Base-by-base conservation (phyloP, 2,329 filamentous ascomycete genomes). In the Curvularia sp. region DNA sequence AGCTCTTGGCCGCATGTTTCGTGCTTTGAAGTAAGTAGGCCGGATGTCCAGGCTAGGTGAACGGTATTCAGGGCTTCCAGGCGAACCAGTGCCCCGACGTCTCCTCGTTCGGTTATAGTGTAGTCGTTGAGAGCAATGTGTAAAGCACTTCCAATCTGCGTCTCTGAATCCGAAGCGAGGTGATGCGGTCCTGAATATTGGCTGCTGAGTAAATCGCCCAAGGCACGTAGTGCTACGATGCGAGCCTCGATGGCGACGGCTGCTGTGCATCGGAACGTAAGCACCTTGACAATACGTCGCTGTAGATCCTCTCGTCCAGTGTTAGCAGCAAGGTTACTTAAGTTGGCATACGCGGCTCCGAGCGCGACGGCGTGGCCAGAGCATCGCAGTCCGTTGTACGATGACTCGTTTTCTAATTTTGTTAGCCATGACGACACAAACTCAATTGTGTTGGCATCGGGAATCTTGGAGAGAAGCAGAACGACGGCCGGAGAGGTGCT, bases 71-170 rank as follows among this genome's bases (percentile, higher is more conserved):
- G 84, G 24, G 92, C 93, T 75, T 93, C 89, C 5, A 94, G 81
- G 3, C 95, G 86, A 4, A 96, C 90, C 52, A 93, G 86, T 0
- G 93, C 96, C 5, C 95, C 95, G 49, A 98, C 85, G 71, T 99
- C 95, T 15, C 95, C 95, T 56, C 93, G 84, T 13, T 93, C 89
- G 65, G 92, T 94, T 3, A 92, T 93, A 0, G 92, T 96, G 71
- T 98, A 98, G 73, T 99, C 93, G 64, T 94, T 89, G 28, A 99
- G 78, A 0, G 89, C 79, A 28, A 69, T 68, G 28, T 75, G 70
- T 6, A 79, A 57, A 6, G 76, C 75, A 24, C 55, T 64, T 7
- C 63, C 59, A 20, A 78, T 64, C 41, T 71, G 69, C 10, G 64
- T 58, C 50, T 62, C 66, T 5, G 66, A 53, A 12, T 66, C 59